Evolutionary conservation across 768 basidiomycete species (phyloP), one percentile per base, ranked within the genome.

Genomic region (Rhodotorula taiwanensis): DNA sequence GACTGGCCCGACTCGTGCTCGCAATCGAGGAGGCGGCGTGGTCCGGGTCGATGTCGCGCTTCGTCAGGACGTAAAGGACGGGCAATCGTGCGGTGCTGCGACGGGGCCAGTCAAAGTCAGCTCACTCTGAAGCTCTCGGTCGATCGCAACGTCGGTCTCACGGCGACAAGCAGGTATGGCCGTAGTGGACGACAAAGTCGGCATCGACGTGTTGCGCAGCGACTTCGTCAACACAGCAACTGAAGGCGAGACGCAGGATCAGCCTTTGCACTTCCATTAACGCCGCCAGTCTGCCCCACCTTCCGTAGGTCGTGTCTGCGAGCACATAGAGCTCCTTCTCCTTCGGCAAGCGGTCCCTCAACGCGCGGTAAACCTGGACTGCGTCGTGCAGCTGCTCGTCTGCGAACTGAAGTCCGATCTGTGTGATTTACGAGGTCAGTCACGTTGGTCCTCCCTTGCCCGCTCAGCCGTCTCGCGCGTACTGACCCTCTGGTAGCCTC

Each of bases 241-340:
- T 92, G 72, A 13, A 44, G n/a, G n/a, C 9, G 27, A 11, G 4
- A 3, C 27, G 7, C 4, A n/a, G 14, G 36, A 3, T 13, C 34
- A 25, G 51, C n/a, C 42, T 30, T 36, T 28, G 11, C 30, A 8
- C 18, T 48, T 25, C 7, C 34, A 23, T 10, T 64, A 47, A 59
- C 31, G 52, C 47, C 30, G 42, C 27, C 31, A 43, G 11, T 39
- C 2, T 20, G 30, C 9, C 83, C 49, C 78, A 84, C 93, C 88
- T 93, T 77, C 93, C 95, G 76, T 97, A 97, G 7, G 93, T 94
- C 27, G 93, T 97, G 76, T 99, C 94, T 18, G 93, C 94, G n/a
- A 97, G 80, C 8, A 95, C 86, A 74, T 90, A 94, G 28, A 89
- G 77, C 70, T 93, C 86, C 34, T 69, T 75, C 27, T 75, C 75